Evolutionary conservation across 768 basidiomycete genomes (phyloP).

Genomic region (Boletus rubescentipes): DNA sequence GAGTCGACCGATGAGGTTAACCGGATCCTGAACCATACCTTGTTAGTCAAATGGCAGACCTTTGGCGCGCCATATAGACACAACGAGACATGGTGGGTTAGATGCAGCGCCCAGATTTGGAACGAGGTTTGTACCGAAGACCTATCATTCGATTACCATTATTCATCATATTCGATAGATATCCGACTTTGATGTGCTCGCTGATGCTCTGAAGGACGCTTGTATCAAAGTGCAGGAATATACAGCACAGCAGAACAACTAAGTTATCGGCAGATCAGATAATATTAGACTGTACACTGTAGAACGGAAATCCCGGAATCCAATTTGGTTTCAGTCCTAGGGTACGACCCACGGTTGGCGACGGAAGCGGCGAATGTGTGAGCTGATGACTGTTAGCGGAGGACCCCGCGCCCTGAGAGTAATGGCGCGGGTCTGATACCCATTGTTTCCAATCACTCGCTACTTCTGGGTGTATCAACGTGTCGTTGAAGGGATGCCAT

Average conservation of each 20-base stretch:
- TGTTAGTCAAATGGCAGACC: constrained; percentile 24
- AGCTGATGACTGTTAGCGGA: no score
- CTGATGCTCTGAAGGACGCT: constrained; percentile 28
- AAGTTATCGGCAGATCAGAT: no score
- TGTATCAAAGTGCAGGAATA: constrained; percentile 16
- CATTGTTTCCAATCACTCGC: constrained; percentile 71
- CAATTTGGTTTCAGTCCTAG: no score
- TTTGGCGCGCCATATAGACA: constrained; percentile 20
- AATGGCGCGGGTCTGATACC: constrained; percentile 74
- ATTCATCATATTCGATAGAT: constrained; percentile 15
- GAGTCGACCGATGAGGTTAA: constrained; percentile 13
- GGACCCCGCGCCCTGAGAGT: constrained; percentile 23
- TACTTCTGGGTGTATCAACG: constrained; percentile 85
- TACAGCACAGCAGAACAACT: neutral
- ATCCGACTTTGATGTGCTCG: constrained; percentile 33
- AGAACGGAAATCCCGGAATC: no score
- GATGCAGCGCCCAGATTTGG: constrained; percentile 33
- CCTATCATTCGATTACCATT: neutral
- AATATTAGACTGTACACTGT: no score
- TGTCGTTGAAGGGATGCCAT: constrained; percentile 79
- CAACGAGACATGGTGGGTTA: constrained; percentile 33
- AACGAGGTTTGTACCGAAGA: constrained; percentile 26
- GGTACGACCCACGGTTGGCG: no score
- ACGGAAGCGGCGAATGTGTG: no score
- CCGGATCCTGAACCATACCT: constrained; percentile 14